Conservation (phyloP, 225 moss, liverwort and hornwort species). For the Pleurozium schreberi region DNA sequence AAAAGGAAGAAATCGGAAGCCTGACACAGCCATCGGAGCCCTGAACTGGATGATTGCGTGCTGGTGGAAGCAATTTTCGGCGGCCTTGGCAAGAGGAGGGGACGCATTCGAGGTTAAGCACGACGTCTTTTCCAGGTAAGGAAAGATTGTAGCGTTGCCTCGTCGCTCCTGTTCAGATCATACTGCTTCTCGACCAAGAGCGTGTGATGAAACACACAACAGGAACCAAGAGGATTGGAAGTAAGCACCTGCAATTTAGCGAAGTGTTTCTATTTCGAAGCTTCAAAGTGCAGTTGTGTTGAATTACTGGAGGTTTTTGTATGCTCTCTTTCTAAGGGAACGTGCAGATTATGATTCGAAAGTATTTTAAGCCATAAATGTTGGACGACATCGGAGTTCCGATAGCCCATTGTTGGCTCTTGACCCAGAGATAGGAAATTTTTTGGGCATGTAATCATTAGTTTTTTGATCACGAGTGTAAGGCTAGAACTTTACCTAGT, state of each 20-base stretch:
- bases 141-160: not conserved
- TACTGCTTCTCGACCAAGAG: not conserved
- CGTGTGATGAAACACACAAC: constrained; percentile 10
- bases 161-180: not conserved
- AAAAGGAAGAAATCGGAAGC: not conserved
- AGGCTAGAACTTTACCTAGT: not conserved
- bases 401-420: not conserved
- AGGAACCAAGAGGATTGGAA: constrained; percentile 1
- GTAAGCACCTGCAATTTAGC: not conserved
- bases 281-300: not conserved
- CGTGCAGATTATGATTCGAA: not conserved
- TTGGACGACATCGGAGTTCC: not conserved
- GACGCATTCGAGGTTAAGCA: not conserved
- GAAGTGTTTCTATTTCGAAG: too few relatives aligned
- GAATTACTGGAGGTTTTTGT: not conserved
- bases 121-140: constrained; percentile 30
- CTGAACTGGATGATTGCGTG: constrained; percentile 17
- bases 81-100: not conserved
- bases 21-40: not conserved
- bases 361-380: not conserved
- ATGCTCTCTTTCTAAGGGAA: not conserved
- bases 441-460: too few relatives aligned
- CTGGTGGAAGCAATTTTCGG: constrained; percentile 4
- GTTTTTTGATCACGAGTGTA: too few relatives aligned
- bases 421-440: not conserved